phyloP scores from a whole-genome alignment of 2,329 filamentous ascomycete species.

The Hypoxylon sp. region DNA sequence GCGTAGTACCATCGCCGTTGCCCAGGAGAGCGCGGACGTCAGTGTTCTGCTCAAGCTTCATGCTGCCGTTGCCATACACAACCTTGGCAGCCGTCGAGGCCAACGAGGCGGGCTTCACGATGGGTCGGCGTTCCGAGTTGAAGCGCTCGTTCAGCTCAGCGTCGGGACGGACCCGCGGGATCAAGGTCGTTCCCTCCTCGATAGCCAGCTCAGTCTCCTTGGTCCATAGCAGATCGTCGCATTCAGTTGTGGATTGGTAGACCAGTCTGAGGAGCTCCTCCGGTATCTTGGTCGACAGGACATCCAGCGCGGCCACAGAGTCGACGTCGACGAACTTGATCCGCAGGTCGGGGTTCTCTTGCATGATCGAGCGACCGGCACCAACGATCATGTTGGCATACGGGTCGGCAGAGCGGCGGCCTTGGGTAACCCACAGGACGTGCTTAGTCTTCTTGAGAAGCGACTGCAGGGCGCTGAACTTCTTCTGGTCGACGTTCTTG shows the following conservation, averaged over 20 bases:
- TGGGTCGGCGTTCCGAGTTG: background rate
- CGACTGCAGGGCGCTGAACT: conserved; percentile 21
- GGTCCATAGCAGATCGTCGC: background rate
- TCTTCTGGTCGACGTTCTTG: conserved; percentile 21
- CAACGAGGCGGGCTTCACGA: background rate
- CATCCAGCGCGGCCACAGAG: background rate
- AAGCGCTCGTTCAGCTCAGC: background rate
- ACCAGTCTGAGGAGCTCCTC: background rate
- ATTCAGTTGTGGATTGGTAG: background rate
- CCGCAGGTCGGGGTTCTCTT: conserved; percentile 6
- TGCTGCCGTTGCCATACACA: background rate
- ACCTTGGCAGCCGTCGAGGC: background rate
- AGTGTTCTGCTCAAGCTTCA: background rate
- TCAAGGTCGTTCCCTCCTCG: background rate
- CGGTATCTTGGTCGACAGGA: background rate
- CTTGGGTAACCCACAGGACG: conserved; percentile 29
- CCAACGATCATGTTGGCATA: conserved; percentile 23
- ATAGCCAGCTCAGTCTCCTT: background rate
- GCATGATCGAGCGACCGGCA: background rate
- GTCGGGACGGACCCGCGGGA: background rate
- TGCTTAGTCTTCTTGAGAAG: conserved; percentile 14
- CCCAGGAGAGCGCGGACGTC: no score
- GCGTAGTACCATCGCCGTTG: no score
- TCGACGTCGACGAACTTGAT: conserved; percentile 11
- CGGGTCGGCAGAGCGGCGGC: conserved; percentile 5